Evolutionary conservation across 306 rosid genomes (phyloP).

Genomic region (Oxytropis ochrocephala): DNA sequence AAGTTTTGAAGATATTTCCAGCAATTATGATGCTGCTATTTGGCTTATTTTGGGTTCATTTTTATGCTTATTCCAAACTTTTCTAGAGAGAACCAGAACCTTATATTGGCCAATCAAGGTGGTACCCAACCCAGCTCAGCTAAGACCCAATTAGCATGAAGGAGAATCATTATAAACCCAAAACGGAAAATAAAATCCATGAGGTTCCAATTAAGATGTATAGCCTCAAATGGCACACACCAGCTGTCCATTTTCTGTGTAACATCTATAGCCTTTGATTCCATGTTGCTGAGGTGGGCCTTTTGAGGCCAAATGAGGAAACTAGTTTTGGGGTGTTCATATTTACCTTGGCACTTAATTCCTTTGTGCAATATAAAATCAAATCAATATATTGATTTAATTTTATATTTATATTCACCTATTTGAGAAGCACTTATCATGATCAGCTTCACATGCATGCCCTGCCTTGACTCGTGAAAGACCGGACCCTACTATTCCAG

Average conservation of each 20-base stretch:
- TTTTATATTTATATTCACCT: neutral
- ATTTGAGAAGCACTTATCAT: slow-evolving; percentile 15
- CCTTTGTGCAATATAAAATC: too few relatives aligned
- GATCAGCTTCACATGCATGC: too few relatives aligned
- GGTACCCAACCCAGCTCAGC: neutral
- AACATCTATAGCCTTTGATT: neutral
- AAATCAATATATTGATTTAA: neutral
- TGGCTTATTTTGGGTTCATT: neutral
- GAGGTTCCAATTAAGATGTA: neutral
- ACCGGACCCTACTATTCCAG: neutral
- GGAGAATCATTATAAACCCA: slow-evolving; percentile 19
- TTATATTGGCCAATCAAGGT: slow-evolving; percentile 23
- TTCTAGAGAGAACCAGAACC: slow-evolving; percentile 14
- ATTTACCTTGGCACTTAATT: neutral
- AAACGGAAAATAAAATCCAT: slow-evolving; percentile 23
- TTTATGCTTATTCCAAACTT: neutral
- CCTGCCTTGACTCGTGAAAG: slow-evolving; percentile 6
- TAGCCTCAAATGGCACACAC: neutral
- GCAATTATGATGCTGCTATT: slow-evolving; percentile 11
- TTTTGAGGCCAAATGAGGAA: slow-evolving; percentile 25
- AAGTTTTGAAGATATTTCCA: neutral
- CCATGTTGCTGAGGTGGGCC: neutral
- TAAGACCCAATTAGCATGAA: neutral
- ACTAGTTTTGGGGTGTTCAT: slow-evolving; percentile 40
- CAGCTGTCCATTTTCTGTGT: slow-evolving; percentile 1